Evolutionary conservation across 1,139 yeast species (phyloP).

Genomic region (Debaryomyces coudertii): DNA sequence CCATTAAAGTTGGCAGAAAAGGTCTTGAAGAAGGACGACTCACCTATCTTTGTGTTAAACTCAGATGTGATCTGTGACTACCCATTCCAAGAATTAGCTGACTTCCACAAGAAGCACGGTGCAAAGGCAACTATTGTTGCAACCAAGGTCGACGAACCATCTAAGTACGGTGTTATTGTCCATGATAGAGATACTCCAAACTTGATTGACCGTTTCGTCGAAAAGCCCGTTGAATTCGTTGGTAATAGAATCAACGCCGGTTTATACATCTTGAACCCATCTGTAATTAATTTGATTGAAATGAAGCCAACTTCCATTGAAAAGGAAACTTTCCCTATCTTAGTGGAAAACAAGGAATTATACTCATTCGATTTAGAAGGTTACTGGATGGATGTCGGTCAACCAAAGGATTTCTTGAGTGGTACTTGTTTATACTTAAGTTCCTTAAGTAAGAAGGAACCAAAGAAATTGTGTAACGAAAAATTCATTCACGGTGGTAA

Average conservation of each 20-base stretch:
- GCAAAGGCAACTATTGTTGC: conserved; percentile 99
- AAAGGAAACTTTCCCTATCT: conserved; percentile 98
- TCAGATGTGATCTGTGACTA: conserved; percentile 98
- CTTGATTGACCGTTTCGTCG: conserved; percentile 97
- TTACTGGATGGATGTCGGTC: conserved; percentile 99
- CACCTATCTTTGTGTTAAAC: conserved; percentile 97
- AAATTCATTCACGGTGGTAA: conserved; percentile 87
- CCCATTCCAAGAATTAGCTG: conserved; percentile 91
- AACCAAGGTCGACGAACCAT: conserved; percentile 99
- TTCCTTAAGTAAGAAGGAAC: conserved; percentile 79
- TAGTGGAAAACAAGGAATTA: conserved; percentile 85
- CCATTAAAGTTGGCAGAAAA: conserved; percentile 97
- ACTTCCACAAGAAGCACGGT: conserved; percentile 93
- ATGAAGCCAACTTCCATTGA: conserved; percentile 98
- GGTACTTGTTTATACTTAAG: conserved; percentile 94
- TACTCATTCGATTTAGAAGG: conserved; percentile 98
- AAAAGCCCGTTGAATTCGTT: conserved; percentile 98
- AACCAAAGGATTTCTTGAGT: conserved; percentile 98
- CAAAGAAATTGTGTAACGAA: conserved; percentile 69
- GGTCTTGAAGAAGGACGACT: conserved; percentile 87
- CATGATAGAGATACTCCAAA: conserved; percentile 92
- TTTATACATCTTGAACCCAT: conserved; percentile 94
- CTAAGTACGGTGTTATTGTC: conserved; percentile 99
- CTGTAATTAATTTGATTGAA: conserved; percentile 93
- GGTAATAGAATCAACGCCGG: conserved; percentile 99